Conservation (phyloP, 2,329 filamentous ascomycete genomes). For the Phyllosticta citrichinensis region DNA sequence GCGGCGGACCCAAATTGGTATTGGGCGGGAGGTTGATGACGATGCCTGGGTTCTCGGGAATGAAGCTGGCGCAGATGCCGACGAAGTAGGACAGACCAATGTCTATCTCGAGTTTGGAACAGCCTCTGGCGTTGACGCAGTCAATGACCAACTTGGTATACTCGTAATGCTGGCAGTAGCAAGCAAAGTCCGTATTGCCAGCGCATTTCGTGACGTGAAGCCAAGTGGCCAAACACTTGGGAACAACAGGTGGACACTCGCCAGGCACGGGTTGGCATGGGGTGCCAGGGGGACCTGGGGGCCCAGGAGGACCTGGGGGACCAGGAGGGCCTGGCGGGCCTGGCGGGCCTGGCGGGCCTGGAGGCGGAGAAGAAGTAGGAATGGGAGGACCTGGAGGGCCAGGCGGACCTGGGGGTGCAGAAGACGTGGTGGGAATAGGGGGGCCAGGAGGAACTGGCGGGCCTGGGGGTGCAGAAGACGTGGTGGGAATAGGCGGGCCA, state of each 20-base stretch:
- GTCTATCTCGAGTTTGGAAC: slow-evolving; percentile 54
- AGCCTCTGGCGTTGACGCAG: slow-evolving; percentile 71
- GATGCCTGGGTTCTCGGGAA: slow-evolving; percentile 72
- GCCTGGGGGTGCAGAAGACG: slow-evolving; percentile 16
- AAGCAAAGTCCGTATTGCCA: slow-evolving; percentile 71
- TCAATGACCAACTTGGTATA: slow-evolving; percentile 72
- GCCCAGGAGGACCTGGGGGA: slow-evolving; percentile 12
- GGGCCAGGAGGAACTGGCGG: neutral
- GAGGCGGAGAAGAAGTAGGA: too few relatives aligned
- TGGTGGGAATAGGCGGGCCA: slow-evolving; percentile 5
- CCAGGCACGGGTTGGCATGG: slow-evolving; percentile 6
- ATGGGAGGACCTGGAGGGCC: neutral
- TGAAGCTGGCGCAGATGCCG: slow-evolving; percentile 74
- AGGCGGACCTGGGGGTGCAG: slow-evolving; percentile 16
- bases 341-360: too few relatives aligned
- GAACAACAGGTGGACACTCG: slow-evolving; percentile 60
- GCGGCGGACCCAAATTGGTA: slow-evolving; percentile 32
- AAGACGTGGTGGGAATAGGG: neutral
- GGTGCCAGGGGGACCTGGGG: slow-evolving; percentile 13
- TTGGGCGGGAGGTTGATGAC: slow-evolving; percentile 61
- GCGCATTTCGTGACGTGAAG: slow-evolving; percentile 60
- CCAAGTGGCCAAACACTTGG: slow-evolving; percentile 89
- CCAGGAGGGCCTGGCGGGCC: neutral
- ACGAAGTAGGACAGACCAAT: slow-evolving; percentile 75
- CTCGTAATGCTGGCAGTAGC: slow-evolving; percentile 73